Base-by-base conservation (phyloP, 495 filamentous ascomycete species). In the Antarctomyces pellizariae region DNA sequence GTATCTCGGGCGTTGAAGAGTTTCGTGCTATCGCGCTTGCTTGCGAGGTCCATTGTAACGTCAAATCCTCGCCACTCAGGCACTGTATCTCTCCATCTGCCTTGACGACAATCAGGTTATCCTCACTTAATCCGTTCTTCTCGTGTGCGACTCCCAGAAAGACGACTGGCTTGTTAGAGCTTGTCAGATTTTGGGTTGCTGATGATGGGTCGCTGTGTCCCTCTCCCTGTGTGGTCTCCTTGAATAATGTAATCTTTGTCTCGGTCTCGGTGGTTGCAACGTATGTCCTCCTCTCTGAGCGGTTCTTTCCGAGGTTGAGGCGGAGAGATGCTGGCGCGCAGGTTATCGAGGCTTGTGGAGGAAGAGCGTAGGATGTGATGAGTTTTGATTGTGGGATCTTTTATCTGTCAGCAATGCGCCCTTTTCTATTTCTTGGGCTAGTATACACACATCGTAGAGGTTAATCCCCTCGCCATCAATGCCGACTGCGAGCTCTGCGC, bases 401-500 rank as follows among this genome's bases (percentile, higher is more conserved):
- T 53, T 35, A 46, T 32, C 35, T 18, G n/a, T 27, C 28, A 14
- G 4, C 2, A 10, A 19, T 2, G 3, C 3, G 9, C 9, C 22
- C 13, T 16, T 23, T 26, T 21, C 2, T 22, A 16, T 6, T 11
- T 23, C n/a, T 7, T 28, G 10, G 6, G n/a, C 8, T 5, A 18
- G 17, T 24, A n/a, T 4, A 21, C 59, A 34, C 50, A 97, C 84
- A 59, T 92, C 74, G 52, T 93, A 93, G 25, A 99, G 67, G 44
- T 80, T 86, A 8, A 93, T 59, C 8, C 76, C 72, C 42, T 92
- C 80, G 30, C 82, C 80, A 51, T 99, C 80, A 39, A 92, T 67
- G 5, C 75, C 76, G 5, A 86, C 67, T 7, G 64, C 75, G 29
- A 95, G 49, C 48, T 99, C 89, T 10, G 55, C 48, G 24, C 86